Base-by-base conservation (phyloP, 768 basidiomycete species). In the Goffeauzyma gilvescens region DNA sequence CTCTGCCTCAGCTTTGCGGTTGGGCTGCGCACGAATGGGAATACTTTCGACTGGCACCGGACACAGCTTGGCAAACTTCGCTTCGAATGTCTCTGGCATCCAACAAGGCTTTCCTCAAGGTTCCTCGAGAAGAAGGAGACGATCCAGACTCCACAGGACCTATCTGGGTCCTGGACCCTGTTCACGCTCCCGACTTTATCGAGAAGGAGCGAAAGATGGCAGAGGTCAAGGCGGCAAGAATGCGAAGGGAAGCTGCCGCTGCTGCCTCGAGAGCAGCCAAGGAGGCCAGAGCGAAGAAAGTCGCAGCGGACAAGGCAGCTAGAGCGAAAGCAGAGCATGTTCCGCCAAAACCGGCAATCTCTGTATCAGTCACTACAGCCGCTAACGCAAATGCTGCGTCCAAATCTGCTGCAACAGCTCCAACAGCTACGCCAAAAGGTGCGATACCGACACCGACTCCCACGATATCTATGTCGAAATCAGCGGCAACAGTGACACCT, bases 21-120 rank as follows among this genome's bases (percentile, higher is more conserved):
- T 96, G 87, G 86, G 84, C 95, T 51, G 75, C 78, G 63, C 75
- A 75, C 35, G 78, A 74, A 48, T 80, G 79, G 63, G 86, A 89
- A 51, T 90, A 85, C 72, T 96, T 90, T 66, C 73, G 75, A 41
- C 78, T 78, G 56, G 79, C 80, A 44, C 79, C 81, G 58, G 77
- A 78, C 38, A 67, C 68, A 32, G 80, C 83, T 32, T 95, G 89
- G 87, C 85, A 84, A 79, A 86, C 81, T 54, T 90, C 90, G 23
- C 79, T 95, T 34, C 79, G 87, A 17, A 87, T 95, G 57, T 89
- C 87, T 59, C 66, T 98, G n/a, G 89, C 87, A 1, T 83, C 85
- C 9, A 79, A 80, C 58, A 75, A 78, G 36, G 85, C 83, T 0
- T 98, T 98, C 66, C 70, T 81, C 60, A 95, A 95, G 64, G 71